Evolutionary conservation across 306 rosid genomes (phyloP), one percentile per base, ranked within the genome.

Genomic region (Cercis canadensis): DNA sequence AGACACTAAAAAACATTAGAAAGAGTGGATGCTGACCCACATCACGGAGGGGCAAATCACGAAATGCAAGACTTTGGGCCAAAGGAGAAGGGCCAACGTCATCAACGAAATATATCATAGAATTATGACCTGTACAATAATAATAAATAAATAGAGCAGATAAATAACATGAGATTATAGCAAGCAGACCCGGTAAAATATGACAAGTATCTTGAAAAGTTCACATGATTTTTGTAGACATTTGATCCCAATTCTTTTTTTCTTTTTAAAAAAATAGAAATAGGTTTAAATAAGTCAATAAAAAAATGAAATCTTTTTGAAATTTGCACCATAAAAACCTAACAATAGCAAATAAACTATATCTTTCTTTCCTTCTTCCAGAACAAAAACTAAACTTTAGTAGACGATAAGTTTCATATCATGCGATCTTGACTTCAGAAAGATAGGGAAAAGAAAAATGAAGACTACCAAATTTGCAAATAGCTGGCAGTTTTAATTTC

Each of bases 1-100:
- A 44, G 59, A 76, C 44, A 11, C 36, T 44, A 21, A 60, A 65
- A 80, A 68, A 75, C 58, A 69, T 67, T 54, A 76, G 81, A 77
- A 69, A 84, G 85, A 87, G 75, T 66, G 95, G 96, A 89, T 89
- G 97, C 97, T 94, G 91, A 94, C 99, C 99, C 97, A 94, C 99
- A 91, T 94, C 99, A 86, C 96, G 95, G 67, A 94, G 96, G 43
- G 99, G 99, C 87, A 91, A 82, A 85, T 94, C 92, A 71, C 96
- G 96, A 75, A 83, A 84, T 64, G 96, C 82, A 33, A 94, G 90
- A 75, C 69, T 91, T 81, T 94, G 99, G 47, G 96, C 94, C 89
- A 87, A 80, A 71, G 99, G 97, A 75, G 99, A 91, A 76, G 96
- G 95, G 31, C 97, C 99, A 62, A 94, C 85, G 29, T 89, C 96